These are phyloP conservation scores for Phytophthora syringae DNA, from an alignment of 352 stramenopile species.

Conservation along the genomic window DNA sequence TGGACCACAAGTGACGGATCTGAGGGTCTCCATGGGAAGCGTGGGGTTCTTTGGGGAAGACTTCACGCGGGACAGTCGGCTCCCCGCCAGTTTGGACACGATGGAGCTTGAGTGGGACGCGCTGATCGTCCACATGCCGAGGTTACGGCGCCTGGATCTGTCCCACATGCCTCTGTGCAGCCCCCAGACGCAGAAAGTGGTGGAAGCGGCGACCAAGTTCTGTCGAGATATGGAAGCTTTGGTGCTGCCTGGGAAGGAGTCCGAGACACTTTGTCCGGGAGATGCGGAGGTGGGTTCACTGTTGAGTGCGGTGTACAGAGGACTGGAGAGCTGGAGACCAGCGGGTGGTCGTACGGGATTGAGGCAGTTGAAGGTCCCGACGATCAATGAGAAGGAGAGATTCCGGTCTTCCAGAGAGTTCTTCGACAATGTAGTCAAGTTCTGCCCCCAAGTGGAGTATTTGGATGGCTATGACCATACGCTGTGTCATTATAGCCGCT, in stretches of 20 bases:
- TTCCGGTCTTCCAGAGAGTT: slow-evolving; percentile 14
- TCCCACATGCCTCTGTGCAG: slow-evolving; percentile 20
- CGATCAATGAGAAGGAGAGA: slow-evolving; percentile 10
- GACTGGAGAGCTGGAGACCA: slow-evolving; percentile 23
- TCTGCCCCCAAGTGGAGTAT: slow-evolving; percentile 30
- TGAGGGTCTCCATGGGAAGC: not conserved
- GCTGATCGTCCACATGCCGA: slow-evolving; percentile 8
- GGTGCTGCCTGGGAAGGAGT: slow-evolving; percentile 12
- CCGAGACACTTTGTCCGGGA: not conserved
- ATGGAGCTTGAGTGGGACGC: slow-evolving; percentile 19
- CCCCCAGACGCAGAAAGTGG: slow-evolving; percentile 10
- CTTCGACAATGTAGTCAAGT: slow-evolving; percentile 22
- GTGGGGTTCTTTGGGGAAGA: not conserved
- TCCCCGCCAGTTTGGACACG: too few species aligned
- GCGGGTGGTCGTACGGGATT: slow-evolving; percentile 14
- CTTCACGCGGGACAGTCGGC: too few species aligned
- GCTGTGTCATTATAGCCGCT: slow-evolving; percentile 3
- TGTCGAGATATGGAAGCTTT: slow-evolving; percentile 26
- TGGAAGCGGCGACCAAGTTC: slow-evolving; percentile 20
- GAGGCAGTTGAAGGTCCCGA: slow-evolving; percentile 28
- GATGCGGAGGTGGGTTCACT: slow-evolving; percentile 1
- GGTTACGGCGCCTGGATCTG: slow-evolving; percentile 22
- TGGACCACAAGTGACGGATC: not conserved
- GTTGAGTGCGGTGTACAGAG: slow-evolving; percentile 15
- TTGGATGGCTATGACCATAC: slow-evolving; percentile 25